A percentile compares a stretch with the other conserved stretches of the same genome.
These are phyloP conservation scores for Blastobotrys robertii DNA, from an alignment of 805 yeast species.

Conservation along the genomic window DNA sequence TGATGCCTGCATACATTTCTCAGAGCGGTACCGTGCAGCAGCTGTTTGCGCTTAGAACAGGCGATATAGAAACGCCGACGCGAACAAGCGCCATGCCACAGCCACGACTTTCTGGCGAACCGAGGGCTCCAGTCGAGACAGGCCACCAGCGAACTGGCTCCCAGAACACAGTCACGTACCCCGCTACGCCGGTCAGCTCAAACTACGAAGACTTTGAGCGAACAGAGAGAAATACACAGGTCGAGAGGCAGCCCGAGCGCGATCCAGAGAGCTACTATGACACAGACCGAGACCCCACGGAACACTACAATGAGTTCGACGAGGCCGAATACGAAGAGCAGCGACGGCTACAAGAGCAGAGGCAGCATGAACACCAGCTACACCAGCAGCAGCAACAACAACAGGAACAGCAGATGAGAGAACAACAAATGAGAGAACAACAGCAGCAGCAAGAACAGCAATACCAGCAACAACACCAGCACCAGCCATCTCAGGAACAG, in stretches of 20 bases:
- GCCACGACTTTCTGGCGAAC: constrained; percentile 19
- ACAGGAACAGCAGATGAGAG: background rate
- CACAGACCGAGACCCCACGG: too few relatives aligned
- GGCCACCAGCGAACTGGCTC: too few relatives aligned
- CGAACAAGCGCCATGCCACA: constrained; percentile 25
- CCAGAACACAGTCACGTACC: too few relatives aligned
- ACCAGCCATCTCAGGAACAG: background rate
- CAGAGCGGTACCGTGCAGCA: constrained; percentile 56
- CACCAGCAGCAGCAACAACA: constrained; percentile 4
- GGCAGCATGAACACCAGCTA: constrained; percentile 1
- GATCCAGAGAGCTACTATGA: too few relatives aligned
- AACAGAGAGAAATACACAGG: too few relatives aligned
- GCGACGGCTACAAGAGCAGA: background rate
- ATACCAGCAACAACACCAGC: background rate
- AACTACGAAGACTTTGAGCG: too few relatives aligned
- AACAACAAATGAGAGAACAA: background rate
- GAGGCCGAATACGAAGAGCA: background rate
- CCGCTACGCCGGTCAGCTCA: too few relatives aligned
- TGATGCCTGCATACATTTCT: constrained; percentile 69
- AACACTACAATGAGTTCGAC: background rate
- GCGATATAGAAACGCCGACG: constrained; percentile 44
- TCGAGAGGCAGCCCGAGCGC: too few relatives aligned
- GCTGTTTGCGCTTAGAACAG: constrained; percentile 58
- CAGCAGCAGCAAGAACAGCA: background rate
- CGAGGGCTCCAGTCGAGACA: background rate